Evolutionary conservation across 768 basidiomycete species (phyloP).

Genomic region (Pleurotus djamor): DNA sequence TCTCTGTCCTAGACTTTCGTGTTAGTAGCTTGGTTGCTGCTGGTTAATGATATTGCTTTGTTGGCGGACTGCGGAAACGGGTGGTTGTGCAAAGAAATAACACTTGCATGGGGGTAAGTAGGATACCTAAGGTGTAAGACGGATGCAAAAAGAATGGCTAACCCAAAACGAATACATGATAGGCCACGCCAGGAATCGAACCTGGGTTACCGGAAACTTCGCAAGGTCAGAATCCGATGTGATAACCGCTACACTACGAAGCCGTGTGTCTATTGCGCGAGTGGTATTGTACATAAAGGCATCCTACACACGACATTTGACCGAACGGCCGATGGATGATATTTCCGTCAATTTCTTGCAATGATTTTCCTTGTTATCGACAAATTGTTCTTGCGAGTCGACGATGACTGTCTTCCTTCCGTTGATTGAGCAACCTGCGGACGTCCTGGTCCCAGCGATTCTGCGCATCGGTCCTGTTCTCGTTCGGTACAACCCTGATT

Average conservation of each 20-base stretch:
- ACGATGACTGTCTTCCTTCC: conserved; percentile 11
- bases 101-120: no score
- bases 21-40: no score
- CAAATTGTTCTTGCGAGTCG: background rate
- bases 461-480: conserved; percentile 12
- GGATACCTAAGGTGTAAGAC: no score
- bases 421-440: conserved; percentile 7
- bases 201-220: conserved; percentile 7
- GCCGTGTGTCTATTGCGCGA: background rate
- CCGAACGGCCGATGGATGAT: background rate
- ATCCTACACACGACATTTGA: background rate
- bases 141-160: background rate
- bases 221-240: conserved; percentile 9
- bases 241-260: conserved; percentile 12
- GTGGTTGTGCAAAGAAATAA: no score
- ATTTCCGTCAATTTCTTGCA: background rate
- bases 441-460: conserved; percentile 8
- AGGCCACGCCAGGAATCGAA: conserved; percentile 8
- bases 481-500: conserved; percentile 1
- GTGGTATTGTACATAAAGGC: background rate
- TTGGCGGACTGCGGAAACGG: no score
- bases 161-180: background rate
- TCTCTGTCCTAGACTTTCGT: conserved; percentile 4
- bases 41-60: no score
- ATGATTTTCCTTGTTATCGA: background rate